Evolutionary conservation across 1,284 basidiomycete species (phyloP), one percentile per base, ranked within the genome.

Genomic region (Gymnopus androsaceus): DNA sequence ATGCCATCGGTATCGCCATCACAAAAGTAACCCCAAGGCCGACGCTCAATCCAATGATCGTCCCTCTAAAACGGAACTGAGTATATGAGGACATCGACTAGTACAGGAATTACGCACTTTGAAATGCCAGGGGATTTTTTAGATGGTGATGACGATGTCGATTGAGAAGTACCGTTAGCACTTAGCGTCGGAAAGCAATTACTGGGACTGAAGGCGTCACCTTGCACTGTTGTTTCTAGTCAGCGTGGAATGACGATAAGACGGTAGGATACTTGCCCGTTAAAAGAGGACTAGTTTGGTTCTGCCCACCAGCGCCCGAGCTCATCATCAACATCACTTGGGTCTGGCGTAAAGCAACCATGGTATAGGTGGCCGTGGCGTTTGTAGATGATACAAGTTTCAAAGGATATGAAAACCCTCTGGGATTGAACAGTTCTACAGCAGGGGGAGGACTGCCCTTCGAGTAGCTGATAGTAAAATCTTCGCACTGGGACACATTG

Each of bases 401-500:
- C 47, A 81, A 63, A n/a, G 57, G 37, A 59, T 72, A 71, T 4
- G 81, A 75, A 15, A 64, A 60, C 7, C 74, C 75, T 45, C 63
- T 68, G 1, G 83, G 82, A 34, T 68, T 67, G 62, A 80, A 82
- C 1, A 72, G 70, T 19, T 79, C 76, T 25, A 83, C 66, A 6
- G 66, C 63, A 4, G 79, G n/a, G n/a, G n/a, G 81, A 7, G 77
- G 64, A 5, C 64, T 62, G 12, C 67, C 55, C 27, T 73, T 64
- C 3, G 67, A 61, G 64, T 76, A 84, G 3, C 61, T 62, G 31
- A 87, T 67, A 15, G 70, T 68, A 64, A 85, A 80, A 3, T 73
- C 64, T 59, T 76, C 69, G 68, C 84, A 86, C 64, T 85, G 83
- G 2, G 70, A 66, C n/a, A 80, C 61, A 4, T 61, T 60, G 17